These are phyloP conservation scores for Leucosporidium creatinivorum DNA, from an alignment of 768 basidiomycete species.

Conservation along the genomic window DNA sequence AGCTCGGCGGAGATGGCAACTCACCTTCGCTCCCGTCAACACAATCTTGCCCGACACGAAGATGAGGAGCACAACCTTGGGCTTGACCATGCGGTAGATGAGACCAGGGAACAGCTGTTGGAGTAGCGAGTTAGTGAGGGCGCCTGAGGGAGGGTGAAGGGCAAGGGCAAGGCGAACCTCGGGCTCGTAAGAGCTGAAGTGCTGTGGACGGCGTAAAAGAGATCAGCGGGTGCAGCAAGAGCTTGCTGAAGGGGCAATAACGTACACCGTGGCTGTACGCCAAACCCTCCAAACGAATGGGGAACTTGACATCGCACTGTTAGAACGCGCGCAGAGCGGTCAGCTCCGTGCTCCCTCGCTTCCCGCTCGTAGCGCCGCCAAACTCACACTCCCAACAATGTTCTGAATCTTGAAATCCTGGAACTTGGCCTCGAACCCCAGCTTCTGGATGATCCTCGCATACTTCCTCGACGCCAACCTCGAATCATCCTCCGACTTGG, in stretches of 20 bases:
- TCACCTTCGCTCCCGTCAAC: constrained; percentile 94
- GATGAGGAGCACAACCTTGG: constrained; percentile 95
- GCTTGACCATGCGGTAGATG: constrained; percentile 99
- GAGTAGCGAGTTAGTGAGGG: constrained; percentile 16
- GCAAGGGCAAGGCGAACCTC: constrained; percentile 4
- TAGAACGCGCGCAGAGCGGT: too few species aligned
- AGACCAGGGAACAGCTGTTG: constrained; percentile 90
- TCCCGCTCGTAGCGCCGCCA: background rate
- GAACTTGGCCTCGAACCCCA: constrained; percentile 98
- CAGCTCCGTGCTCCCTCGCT: background rate
- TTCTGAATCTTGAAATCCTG: constrained; percentile 99
- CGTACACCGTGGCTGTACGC: constrained; percentile 93
- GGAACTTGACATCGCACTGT: constrained; percentile 95
- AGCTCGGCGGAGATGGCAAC: constrained; percentile 41
- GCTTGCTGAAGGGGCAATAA: constrained; percentile 22
- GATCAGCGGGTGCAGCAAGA: background rate
- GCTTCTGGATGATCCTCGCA: constrained; percentile 97
- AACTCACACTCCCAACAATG: constrained; percentile 68
- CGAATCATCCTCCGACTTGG: constrained; percentile 97
- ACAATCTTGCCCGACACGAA: constrained; percentile 99
- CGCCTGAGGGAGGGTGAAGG: background rate
- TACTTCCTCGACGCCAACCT: constrained; percentile 95
- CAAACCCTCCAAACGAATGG: constrained; percentile 92
- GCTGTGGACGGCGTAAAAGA: constrained; percentile 3
- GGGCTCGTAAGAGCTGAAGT: constrained; percentile 32